A percentile compares a stretch with the other conserved stretches of the same genome.
Conservation (phyloP, 2,329 filamentous ascomycete species). For the Colletotrichum echinochloae region DNA sequence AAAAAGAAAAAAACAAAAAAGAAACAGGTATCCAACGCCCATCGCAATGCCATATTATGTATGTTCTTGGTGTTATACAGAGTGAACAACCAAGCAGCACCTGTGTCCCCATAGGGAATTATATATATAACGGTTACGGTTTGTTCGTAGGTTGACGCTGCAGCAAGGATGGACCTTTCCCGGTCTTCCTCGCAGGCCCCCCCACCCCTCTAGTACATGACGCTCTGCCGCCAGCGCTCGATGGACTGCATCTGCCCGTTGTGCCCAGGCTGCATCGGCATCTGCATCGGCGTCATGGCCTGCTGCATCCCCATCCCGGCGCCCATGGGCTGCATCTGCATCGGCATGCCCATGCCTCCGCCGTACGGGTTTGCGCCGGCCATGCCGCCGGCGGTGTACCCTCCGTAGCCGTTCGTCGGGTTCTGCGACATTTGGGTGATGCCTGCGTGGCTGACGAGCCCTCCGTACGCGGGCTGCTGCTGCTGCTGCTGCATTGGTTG, state of each 20-base stretch:
- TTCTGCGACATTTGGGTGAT: slow-evolving; percentile 27
- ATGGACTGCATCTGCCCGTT: slow-evolving; percentile 40
- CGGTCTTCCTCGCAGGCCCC: background rate
- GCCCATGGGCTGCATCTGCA: slow-evolving; percentile 41
- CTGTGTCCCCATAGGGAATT: background rate
- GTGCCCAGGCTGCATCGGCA: slow-evolving; percentile 38
- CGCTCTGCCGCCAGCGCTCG: slow-evolving; percentile 57
- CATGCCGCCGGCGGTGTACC: slow-evolving; percentile 41
- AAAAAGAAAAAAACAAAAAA: slow-evolving; percentile 11
- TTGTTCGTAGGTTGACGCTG: background rate
- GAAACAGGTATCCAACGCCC: slow-evolving; percentile 31
- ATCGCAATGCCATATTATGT: slow-evolving; percentile 34
- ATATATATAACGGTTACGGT: background rate
- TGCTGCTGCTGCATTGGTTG: slow-evolving; percentile 23
- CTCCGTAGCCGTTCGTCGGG: slow-evolving; percentile 24
- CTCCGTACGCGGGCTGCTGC: slow-evolving; percentile 42
- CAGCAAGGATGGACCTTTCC: background rate
- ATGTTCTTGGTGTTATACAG: slow-evolving; percentile 12
- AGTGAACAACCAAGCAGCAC: slow-evolving; percentile 2
- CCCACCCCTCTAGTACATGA: slow-evolving; percentile 47
- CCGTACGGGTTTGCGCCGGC: slow-evolving; percentile 42
- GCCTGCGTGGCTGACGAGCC: slow-evolving; percentile 25
- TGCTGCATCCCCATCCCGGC: slow-evolving; percentile 41
- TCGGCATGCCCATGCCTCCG: slow-evolving; percentile 40
- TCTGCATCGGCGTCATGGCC: slow-evolving; percentile 42